Base-by-base conservation (phyloP, 2,329 filamentous ascomycete species). In the Arachnomyces sp. region DNA sequence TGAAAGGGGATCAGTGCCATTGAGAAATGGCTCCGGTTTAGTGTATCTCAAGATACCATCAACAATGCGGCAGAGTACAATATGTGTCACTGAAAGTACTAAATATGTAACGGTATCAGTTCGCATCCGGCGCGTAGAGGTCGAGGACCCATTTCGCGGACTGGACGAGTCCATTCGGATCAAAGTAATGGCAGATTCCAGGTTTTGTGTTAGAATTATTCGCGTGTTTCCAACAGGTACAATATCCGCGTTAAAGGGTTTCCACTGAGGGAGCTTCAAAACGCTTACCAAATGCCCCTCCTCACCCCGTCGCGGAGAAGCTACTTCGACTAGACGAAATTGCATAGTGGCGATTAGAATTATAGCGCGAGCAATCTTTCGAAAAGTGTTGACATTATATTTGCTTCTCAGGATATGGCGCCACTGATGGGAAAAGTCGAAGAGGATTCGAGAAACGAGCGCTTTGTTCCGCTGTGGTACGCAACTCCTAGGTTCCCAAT, bases 21-120 rank as follows among this genome's bases (percentile, higher is more conserved):
- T 44, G 28, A 53, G 42, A 25, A 53, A 44, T 38, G 34, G 38
- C 36, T 46, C 38, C 15, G 47, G 42, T 32, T 45, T 33, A 7
- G 44, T 48, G 38, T 46, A 46, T 41, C 21, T 40, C 37, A 40
- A 36, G 17, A 17, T 7, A 15, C 46, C 34, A 21, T 33, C 34
- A 28, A 36, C 39, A 21, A 44, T 45, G 34, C 28, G 36, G 43
- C 44, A 51, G n/a, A 49, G 39, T 18, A 46, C 42, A 17, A 52
- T 12, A 28, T 52, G 38, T 14, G 36, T 38, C 38, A 52, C 41
- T 12, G 47, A 52, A 31, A 52, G 44, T 36, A 53, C 45, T n/a
- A 53, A 41, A 40, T 53, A 53, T 37, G 35, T 51, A 33, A 32
- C 34, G 34, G 31, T 36, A 8, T 30, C 15, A 12, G 11, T 33